phyloP scores from a whole-genome alignment of 805 yeast species.

The Candida railenensis region DNA sequence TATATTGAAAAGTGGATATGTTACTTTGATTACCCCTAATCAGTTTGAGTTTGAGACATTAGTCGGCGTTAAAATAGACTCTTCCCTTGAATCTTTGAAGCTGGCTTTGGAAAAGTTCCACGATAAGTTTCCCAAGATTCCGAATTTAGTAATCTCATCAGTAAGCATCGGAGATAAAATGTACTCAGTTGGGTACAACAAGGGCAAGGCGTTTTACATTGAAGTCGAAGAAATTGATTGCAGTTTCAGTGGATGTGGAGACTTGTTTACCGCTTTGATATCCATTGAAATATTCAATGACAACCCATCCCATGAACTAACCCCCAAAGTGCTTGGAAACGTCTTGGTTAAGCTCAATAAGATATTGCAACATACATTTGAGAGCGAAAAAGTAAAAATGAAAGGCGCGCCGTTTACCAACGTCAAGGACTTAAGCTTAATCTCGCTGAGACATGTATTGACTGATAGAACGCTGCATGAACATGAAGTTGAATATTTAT shows the following conservation, averaged over 20 bases:
- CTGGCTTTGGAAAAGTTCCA: constrained; percentile 42
- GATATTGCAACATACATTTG: constrained; percentile 28
- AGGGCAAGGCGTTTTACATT: constrained; percentile 25
- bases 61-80: constrained; percentile 39
- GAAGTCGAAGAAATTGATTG: constrained; percentile 54
- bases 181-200: constrained; percentile 40
- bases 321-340: constrained; percentile 24
- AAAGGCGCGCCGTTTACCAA: constrained; percentile 16
- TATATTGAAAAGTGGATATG: constrained; percentile 41
- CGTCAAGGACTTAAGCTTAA: constrained; percentile 35
- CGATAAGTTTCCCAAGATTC: constrained; percentile 42
- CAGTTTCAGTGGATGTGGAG: constrained; percentile 73
- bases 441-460: constrained; percentile 31
- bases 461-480: background rate
- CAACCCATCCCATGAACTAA: constrained; percentile 12
- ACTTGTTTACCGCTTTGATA: constrained; percentile 62
- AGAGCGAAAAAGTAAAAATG: constrained; percentile 16
- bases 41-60: constrained; percentile 71
- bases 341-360: constrained; percentile 25
- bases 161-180: constrained; percentile 36
- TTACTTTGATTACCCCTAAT: constrained; percentile 65
- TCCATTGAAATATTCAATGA: constrained; percentile 46
- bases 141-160: constrained; percentile 60
- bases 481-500: background rate
- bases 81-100: constrained; percentile 29